Percentiles rank a stretch among this genome's conserved stretches.
phyloP scores from a whole-genome alignment of 176 grass and related monocot species.

The Hsuehochloa calcarea region DNA sequence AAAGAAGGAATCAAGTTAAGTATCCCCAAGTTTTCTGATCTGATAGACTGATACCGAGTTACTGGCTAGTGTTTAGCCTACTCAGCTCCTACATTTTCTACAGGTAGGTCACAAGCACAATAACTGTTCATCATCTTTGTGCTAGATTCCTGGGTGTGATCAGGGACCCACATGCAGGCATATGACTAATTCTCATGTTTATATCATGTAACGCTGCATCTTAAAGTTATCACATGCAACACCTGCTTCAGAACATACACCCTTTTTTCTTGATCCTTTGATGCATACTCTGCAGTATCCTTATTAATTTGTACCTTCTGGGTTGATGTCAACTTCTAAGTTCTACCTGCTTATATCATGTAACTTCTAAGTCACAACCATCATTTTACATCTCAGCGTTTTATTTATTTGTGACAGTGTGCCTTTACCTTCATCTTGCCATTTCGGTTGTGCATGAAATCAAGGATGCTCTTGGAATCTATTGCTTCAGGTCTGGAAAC shows the following conservation, averaged over 20 bases:
- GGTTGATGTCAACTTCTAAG: not conserved
- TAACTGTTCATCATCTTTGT: not conserved
- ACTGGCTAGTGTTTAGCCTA: not conserved
- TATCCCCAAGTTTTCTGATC: not conserved
- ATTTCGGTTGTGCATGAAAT: conserved; percentile 94
- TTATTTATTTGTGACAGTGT: conserved; percentile 55
- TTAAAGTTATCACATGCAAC: not conserved
- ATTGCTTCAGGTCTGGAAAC: conserved; percentile 80
- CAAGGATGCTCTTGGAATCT: conserved; percentile 90
- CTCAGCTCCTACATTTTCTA: not conserved
- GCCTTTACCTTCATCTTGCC: conserved; percentile 82
- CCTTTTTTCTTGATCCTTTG: not conserved
- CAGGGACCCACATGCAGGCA: not conserved
- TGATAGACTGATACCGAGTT: not conserved
- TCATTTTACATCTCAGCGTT: not conserved
- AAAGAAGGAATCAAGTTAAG: not conserved
- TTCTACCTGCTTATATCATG: not conserved
- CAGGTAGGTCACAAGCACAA: not conserved
- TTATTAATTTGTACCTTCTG: not conserved
- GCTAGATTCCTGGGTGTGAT: not conserved
- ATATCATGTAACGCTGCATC: not conserved
- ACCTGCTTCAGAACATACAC: not conserved
- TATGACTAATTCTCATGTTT: not conserved
- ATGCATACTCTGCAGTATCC: not conserved
- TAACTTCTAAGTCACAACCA: not conserved